phyloP scores from a whole-genome alignment of 495 filamentous ascomycete genomes.

The Trichocladium antarcticum region DNA sequence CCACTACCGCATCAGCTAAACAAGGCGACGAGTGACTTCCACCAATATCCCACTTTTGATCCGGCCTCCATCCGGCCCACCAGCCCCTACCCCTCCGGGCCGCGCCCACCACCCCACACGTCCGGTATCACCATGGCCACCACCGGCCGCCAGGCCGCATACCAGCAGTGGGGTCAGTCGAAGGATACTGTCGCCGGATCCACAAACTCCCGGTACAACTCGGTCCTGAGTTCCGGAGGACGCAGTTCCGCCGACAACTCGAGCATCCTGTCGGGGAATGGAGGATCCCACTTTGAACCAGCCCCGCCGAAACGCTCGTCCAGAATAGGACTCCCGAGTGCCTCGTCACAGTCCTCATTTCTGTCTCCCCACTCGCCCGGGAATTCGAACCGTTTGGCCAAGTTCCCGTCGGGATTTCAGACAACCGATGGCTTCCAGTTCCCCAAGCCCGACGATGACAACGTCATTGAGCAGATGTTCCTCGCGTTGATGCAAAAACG shows the following conservation, averaged over 20 bases:
- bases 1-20: slow-evolving; percentile 72
- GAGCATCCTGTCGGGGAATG: slow-evolving; percentile 56
- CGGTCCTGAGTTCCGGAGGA: slow-evolving; percentile 45
- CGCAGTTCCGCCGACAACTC: slow-evolving; percentile 36
- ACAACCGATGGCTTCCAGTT: slow-evolving; percentile 53
- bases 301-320: slow-evolving; percentile 58
- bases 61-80: slow-evolving; percentile 36
- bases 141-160: slow-evolving; percentile 57
- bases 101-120: slow-evolving; percentile 57
- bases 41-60: slow-evolving; percentile 78
- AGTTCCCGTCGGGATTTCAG: slow-evolving; percentile 39
- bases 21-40: slow-evolving; percentile 66
- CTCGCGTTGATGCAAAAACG: slow-evolving; percentile 91
- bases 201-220: slow-evolving; percentile 50
- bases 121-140: slow-evolving; percentile 56
- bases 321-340: slow-evolving; percentile 38
- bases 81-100: slow-evolving; percentile 50
- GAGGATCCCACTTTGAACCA: slow-evolving; percentile 59
- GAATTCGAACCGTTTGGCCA: slow-evolving; percentile 39
- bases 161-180: slow-evolving; percentile 64
- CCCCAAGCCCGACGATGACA: slow-evolving; percentile 63
- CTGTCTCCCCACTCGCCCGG: slow-evolving; percentile 36
- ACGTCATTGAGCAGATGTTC: slow-evolving; percentile 84
- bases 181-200: slow-evolving; percentile 40
- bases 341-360: slow-evolving; percentile 40